Percentiles rank a stretch among this genome's conserved stretches.
phyloP scores from a whole-genome alignment of 148 eudicot genomes.

The Suaeda aralocaspica region DNA sequence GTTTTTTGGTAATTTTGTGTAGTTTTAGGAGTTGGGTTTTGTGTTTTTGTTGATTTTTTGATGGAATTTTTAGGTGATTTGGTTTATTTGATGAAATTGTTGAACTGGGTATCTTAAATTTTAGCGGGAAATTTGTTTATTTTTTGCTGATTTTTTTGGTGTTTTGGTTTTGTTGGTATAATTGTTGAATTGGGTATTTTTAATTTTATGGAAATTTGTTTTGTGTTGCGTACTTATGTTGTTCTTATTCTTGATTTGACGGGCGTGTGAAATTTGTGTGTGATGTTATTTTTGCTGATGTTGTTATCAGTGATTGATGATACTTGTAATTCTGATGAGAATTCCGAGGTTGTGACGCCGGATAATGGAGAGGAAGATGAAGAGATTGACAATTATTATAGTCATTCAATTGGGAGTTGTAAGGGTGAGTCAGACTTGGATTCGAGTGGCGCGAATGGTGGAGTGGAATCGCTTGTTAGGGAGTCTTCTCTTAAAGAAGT shows the following conservation, averaged over 20 bases:
- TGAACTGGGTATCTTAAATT: not conserved
- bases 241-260: no score
- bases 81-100: not conserved
- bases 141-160: no score
- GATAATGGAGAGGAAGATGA: slow-evolving; percentile 20
- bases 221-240: no score
- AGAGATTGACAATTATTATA: slow-evolving; percentile 35
- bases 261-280: no score
- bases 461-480: slow-evolving; percentile 26
- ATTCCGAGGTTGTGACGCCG: slow-evolving; percentile 16
- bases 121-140: not conserved
- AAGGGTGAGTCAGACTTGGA: slow-evolving; percentile 44
- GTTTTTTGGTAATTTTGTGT: not conserved
- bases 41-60: not conserved
- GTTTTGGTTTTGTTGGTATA: no score
- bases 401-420: slow-evolving; percentile 55
- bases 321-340: slow-evolving; percentile 21
- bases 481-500: slow-evolving; percentile 33
- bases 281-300: no score
- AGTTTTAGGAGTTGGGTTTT: not conserved
- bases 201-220: not conserved
- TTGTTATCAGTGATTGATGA: slow-evolving; percentile 25
- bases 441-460: slow-evolving; percentile 37
- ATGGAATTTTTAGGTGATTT: not conserved
- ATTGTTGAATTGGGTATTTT: no score